Evolutionary conservation across 108 stramenopile species (phyloP).

Genomic region (Pelagomonas calceolata): DNA sequence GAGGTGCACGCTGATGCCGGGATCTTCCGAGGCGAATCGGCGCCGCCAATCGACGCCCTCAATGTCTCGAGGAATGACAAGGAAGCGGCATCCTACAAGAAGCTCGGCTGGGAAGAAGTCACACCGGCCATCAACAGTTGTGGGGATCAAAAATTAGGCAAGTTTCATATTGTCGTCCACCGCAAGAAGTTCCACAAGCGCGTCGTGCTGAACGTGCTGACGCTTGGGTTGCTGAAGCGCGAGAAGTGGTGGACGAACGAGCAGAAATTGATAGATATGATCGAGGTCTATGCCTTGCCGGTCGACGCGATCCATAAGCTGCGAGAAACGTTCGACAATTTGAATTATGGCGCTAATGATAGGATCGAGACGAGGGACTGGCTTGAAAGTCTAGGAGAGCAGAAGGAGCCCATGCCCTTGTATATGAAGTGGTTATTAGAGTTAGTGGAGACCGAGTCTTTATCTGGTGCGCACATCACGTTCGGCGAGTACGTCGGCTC

Average conservation of each 20-base stretch:
- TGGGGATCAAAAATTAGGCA: not conserved
- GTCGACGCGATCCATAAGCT: not conserved
- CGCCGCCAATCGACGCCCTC: not conserved
- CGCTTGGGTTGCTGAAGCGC: not conserved
- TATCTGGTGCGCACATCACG: not conserved
- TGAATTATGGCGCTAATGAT: not conserved
- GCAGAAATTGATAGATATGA: not conserved
- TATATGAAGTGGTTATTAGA: not conserved
- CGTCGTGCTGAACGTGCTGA: not conserved
- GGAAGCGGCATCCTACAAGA: not conserved
- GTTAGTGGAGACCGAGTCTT: not conserved
- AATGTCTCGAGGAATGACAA: not conserved
- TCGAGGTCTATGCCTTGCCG: not conserved
- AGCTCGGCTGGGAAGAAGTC: not conserved
- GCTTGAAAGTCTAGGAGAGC: not conserved
- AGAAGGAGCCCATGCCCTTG: not conserved
- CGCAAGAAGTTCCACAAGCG: not conserved
- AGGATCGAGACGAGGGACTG: not conserved
- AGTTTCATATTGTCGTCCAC: not conserved
- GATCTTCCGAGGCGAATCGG: not conserved
- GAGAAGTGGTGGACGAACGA: not conserved
- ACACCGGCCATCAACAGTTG: not conserved
- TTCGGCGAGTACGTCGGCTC: not conserved
- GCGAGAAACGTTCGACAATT: not conserved
- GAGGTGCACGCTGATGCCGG: not conserved